Conservation (phyloP, 2,329 filamentous ascomycete species). For the Colletotrichum eleusines region DNA sequence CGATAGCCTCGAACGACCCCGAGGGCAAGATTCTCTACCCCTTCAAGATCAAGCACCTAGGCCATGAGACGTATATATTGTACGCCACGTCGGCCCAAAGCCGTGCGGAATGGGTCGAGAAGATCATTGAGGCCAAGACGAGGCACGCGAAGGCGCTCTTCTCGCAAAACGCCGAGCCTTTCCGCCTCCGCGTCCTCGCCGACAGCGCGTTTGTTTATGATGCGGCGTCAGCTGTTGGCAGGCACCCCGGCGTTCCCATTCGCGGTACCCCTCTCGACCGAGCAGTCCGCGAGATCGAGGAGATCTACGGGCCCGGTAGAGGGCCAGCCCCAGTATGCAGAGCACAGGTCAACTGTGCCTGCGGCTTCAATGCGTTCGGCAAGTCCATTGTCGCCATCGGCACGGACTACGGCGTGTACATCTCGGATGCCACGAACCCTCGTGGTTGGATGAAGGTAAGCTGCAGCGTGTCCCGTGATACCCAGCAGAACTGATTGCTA, state of each 20-base stretch:
- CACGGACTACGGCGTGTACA: constrained; percentile 93
- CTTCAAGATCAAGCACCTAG: constrained; percentile 95
- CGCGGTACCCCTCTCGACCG: constrained; percentile 92
- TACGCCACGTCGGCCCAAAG: constrained; percentile 83
- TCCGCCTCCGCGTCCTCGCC: constrained; percentile 90
- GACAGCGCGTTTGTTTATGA: constrained; percentile 93
- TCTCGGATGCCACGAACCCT: constrained; percentile 89
- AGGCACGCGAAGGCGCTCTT: constrained; percentile 89
- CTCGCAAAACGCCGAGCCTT: constrained; percentile 95
- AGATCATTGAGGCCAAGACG: constrained; percentile 95
- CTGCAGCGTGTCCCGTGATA: constrained; percentile 38
- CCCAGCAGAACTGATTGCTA: constrained; percentile 24
- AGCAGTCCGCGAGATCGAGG: constrained; percentile 89
- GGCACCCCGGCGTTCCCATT: constrained; percentile 78
- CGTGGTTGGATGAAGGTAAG: constrained; percentile 90
- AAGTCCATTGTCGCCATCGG: constrained; percentile 93
- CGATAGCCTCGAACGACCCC: constrained; percentile 75
- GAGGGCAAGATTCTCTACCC: constrained; percentile 91
- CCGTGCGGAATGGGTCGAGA: constrained; percentile 89
- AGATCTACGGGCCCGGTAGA: constrained; percentile 76
- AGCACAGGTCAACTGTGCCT: constrained; percentile 91
- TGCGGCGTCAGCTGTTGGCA: constrained; percentile 67
- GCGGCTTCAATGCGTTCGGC: constrained; percentile 86
- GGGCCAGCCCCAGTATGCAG: constrained; percentile 84
- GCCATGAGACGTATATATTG: constrained; percentile 91